Conservation (phyloP, 345 rosid genomes). For the Brassica cretica region DNA sequence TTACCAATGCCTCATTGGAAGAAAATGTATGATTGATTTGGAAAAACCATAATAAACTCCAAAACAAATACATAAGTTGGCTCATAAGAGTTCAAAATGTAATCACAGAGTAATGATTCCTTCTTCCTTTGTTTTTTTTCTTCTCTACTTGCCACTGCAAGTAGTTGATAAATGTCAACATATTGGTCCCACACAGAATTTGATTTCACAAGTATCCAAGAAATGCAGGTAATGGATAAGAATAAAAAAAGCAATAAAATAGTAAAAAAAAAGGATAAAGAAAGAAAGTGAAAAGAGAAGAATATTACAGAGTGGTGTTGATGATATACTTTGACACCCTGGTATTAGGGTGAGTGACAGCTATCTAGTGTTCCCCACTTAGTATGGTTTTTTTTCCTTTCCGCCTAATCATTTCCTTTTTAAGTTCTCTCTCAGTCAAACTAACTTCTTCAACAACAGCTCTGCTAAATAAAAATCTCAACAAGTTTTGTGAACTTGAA, state of each 20-base stretch:
- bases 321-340: constrained; percentile 38
- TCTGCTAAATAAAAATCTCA: constrained; percentile 11
- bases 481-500: background rate
- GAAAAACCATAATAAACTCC: constrained; percentile 22
- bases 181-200: constrained; percentile 7
- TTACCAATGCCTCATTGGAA: constrained; percentile 40
- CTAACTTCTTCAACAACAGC: constrained; percentile 26
- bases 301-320: constrained; percentile 41
- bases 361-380: constrained; percentile 41
- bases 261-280: background rate
- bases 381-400: constrained; percentile 15
- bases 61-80: constrained; percentile 18
- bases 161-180: constrained; percentile 22
- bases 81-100: constrained; percentile 14
- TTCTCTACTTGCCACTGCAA: constrained; percentile 6
- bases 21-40: constrained; percentile 19
- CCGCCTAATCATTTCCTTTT: constrained; percentile 25
- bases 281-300: constrained; percentile 32
- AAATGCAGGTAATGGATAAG: constrained; percentile 29
- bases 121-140: background rate
- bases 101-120: constrained; percentile 20
- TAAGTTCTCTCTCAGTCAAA: constrained; percentile 29
- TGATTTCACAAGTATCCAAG: background rate
- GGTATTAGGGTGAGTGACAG: constrained; percentile 35
- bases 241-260: constrained; percentile 22